Evolutionary conservation across 169 alveolate genomes (phyloP), one percentile per base, ranked within the genome.

Genomic region (Cryptosporidium felis): DNA sequence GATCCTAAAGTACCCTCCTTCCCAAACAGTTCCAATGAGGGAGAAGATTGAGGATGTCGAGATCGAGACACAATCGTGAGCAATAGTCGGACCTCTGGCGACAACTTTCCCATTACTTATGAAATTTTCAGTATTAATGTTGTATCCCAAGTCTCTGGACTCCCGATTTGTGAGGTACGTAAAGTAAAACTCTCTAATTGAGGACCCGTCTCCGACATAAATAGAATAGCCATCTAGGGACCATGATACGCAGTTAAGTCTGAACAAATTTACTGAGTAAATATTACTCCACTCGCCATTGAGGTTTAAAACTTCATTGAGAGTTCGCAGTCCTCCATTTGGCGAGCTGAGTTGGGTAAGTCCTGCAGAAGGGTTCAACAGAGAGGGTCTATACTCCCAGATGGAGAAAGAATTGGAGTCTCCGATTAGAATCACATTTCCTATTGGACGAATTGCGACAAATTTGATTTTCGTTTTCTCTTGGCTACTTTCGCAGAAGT

Each of bases 141-240:
- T 18, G 38, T 40, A 53, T 14, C 67, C 74, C 34, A 53, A 12
- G 26, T 74, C 41, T 53, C 21, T 74, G 8, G 85, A 74, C n/a
- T 74, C 67, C 8, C 26, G 21, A 0, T 65, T 74, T 18, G 38
- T 23, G 5, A 74, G 28, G 42, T 74, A 74, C 3, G 41, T 36
- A 26, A 53, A 74, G 38, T 36, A 14, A 74, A 74, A 74, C 14
- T 49, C 85, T 23, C 85, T 49, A 32, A 74, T 74, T 10, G 74
- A 46, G 16, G 85, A 74, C 8, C 85, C 85, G 36, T 74, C 85
- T 38, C 85, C 85, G 16, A 53, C 58, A 40, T 74, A 74, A 5
- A 74, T 16, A 8, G 47, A 49, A 23, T 58, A 56, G 6, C 85
- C 85, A 53, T 74, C 85, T 3, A 28, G 23, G 34, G 85, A 74